A percentile compares a stretch with the other conserved stretches of the same genome.
Conservation (phyloP, 768 basidiomycete species). For the Kwoniella botswanensis region DNA sequence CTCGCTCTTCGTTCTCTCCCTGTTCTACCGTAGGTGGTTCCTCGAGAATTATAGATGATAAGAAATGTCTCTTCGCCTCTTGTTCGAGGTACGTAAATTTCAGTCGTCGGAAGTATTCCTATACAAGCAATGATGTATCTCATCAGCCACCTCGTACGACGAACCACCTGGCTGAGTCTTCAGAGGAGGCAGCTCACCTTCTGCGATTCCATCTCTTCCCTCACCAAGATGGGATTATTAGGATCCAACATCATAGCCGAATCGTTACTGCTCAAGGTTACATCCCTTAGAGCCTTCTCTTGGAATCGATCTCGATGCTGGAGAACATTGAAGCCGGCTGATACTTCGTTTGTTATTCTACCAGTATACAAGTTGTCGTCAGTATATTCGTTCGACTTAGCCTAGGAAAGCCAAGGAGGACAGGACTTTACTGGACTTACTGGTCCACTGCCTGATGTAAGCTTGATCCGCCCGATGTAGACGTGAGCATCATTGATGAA, state of each 20-base stretch:
- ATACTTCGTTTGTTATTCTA: slow-evolving; percentile 11
- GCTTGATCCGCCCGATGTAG: slow-evolving; percentile 13
- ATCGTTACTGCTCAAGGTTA: slow-evolving; percentile 42
- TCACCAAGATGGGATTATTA: slow-evolving; percentile 44
- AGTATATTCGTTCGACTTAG: slow-evolving; percentile 1
- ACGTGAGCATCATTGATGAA: slow-evolving; percentile 8
- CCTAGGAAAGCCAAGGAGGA: no score
- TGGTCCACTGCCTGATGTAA: slow-evolving; percentile 34
- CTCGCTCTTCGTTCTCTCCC: slow-evolving; percentile 72
- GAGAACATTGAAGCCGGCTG: slow-evolving; percentile 33
- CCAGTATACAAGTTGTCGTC: slow-evolving; percentile 9
- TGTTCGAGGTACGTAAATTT: slow-evolving; percentile 90
- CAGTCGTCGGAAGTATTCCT: slow-evolving; percentile 61
- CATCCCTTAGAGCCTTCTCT: slow-evolving; percentile 42
- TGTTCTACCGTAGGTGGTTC: slow-evolving; percentile 80
- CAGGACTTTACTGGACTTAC: slow-evolving; percentile 15
- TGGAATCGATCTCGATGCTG: slow-evolving; percentile 43
- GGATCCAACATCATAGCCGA: slow-evolving; percentile 44
- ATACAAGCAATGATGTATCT: background rate
- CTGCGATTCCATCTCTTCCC: slow-evolving; percentile 50
- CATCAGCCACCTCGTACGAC: background rate
- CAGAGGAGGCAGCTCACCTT: slow-evolving; percentile 34
- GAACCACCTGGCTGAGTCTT: background rate
- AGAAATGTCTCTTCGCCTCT: slow-evolving; percentile 86
- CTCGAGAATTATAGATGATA: slow-evolving; percentile 81